phyloP scores from a whole-genome alignment of 306 rosid genomes.

The Heteromeles arbutifolia region DNA sequence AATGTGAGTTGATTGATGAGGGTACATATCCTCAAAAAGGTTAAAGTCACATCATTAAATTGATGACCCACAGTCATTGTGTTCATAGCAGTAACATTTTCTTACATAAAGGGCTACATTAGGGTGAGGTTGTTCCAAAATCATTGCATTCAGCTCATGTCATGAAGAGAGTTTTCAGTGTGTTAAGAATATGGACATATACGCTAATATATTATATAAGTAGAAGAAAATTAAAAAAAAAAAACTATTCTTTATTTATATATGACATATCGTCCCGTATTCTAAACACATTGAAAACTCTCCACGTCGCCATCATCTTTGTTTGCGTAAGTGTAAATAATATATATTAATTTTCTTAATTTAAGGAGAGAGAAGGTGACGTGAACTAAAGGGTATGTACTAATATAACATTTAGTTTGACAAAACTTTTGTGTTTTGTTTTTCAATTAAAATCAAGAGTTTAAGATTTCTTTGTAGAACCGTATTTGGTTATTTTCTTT shows the following conservation, averaged over 20 bases:
- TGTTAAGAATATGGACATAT: too few relatives aligned
- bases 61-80: not conserved
- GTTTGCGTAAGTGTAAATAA: not conserved
- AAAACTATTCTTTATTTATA: too few relatives aligned
- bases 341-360: not conserved
- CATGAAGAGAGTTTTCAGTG: not conserved
- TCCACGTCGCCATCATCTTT: not conserved
- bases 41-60: not conserved
- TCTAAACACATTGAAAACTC: too few relatives aligned
- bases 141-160: not conserved
- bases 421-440: not conserved
- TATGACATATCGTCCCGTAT: too few relatives aligned
- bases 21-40: not conserved
- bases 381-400: not conserved
- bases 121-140: not conserved
- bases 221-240: too few relatives aligned
- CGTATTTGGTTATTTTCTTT: too few relatives aligned
- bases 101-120: not conserved
- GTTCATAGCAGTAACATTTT: not conserved
- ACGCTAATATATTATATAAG: too few relatives aligned
- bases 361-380: not conserved
- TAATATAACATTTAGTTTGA: not conserved
- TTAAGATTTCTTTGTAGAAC: too few relatives aligned
- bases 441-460: not conserved
- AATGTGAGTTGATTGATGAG: not conserved